A percentile compares a stretch with the other conserved stretches of the same genome.
Conservation (phyloP, 148 eudicot species). For the Spergularia bocconei region DNA sequence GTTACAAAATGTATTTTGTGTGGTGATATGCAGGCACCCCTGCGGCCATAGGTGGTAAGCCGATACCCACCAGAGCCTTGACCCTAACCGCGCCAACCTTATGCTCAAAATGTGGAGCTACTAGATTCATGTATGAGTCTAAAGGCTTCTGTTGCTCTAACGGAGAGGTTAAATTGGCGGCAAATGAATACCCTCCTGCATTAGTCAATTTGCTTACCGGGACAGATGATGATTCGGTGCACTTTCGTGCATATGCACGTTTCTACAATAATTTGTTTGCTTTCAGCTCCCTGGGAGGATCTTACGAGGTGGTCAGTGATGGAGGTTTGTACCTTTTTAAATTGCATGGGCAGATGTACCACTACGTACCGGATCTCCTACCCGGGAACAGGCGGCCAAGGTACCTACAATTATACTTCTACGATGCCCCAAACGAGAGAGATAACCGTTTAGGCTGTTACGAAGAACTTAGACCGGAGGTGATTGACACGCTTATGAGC, state of each 20-base stretch:
- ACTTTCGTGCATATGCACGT: neutral
- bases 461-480: no score
- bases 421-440: neutral
- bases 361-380: neutral
- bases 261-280: conserved; percentile 3
- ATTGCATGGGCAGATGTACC: neutral
- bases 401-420: neutral
- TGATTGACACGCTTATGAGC: neutral
- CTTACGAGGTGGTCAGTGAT: neutral
- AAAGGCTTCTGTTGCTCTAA: neutral
- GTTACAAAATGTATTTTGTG: no score
- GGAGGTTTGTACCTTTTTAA: neutral
- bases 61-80: neutral
- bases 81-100: neutral
- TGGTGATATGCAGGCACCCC: no score
- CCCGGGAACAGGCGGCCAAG: neutral
- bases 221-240: neutral
- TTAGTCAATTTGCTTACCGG: neutral
- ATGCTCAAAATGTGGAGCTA: neutral
- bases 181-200: neutral
- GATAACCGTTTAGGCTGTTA: no score
- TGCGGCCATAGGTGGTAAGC: neutral
- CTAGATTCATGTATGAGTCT: neutral
- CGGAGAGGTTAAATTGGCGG: neutral
- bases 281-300: neutral